phyloP scores from a whole-genome alignment of 2,329 filamentous ascomycete genomes.

The Ampelomyces quisqualis region DNA sequence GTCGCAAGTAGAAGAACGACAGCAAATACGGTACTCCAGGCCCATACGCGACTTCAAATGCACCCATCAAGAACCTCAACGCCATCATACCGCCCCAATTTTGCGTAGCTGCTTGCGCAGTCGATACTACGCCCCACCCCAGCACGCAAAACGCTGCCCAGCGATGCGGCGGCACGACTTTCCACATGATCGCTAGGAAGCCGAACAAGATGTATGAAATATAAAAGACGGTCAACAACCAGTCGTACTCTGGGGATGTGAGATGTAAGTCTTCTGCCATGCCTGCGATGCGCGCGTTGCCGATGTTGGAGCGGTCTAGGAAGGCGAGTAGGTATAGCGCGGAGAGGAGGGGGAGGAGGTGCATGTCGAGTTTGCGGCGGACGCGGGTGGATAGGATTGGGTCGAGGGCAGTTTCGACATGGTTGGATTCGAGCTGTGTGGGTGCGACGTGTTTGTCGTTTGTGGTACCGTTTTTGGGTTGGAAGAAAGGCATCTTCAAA shows the following conservation, averaged over 20 bases:
- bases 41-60: conserved; percentile 48
- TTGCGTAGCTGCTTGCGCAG: conserved; percentile 32
- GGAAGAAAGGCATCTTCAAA: too few species aligned
- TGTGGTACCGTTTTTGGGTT: too few species aligned
- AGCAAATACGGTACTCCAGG: conserved; percentile 53
- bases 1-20: conserved; percentile 61
- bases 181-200: conserved; percentile 43
- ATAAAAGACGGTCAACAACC: conserved; percentile 44
- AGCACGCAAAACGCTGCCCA: conserved; percentile 42
- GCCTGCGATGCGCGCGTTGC: conserved; percentile 47
- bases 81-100: conserved; percentile 40
- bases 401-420: conserved; percentile 8
- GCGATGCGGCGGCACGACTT: conserved; percentile 38
- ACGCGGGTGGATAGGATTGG: conserved; percentile 27
- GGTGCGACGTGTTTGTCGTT: not conserved
- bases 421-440: conserved; percentile 1
- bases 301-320: conserved; percentile 44
- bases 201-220: conserved; percentile 44
- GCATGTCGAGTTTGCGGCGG: conserved; percentile 33
- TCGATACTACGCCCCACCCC: conserved; percentile 39
- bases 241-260: conserved; percentile 30
- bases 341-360: conserved; percentile 37
- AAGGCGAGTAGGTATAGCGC: conserved; percentile 40
- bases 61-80: conserved; percentile 40
- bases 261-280: conserved; percentile 40